Evolutionary conservation across 1,139 yeast genomes (phyloP).

Genomic region (Suhomyces coccinellae): DNA sequence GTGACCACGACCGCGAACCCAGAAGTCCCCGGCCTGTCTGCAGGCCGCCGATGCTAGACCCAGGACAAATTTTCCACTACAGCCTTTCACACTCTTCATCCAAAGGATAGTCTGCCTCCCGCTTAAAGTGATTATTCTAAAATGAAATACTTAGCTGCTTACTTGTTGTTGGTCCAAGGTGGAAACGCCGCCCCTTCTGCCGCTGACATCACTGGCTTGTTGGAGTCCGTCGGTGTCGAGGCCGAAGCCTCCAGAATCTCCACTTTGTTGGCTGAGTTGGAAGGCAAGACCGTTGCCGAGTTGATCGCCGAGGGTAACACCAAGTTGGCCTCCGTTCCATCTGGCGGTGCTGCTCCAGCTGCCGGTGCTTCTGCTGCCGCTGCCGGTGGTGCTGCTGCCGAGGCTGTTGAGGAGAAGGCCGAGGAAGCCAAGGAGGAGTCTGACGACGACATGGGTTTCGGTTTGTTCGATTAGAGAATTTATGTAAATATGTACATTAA

Average conservation of each 20-base stretch:
- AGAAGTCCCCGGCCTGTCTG: not conserved
- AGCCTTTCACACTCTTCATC: conserved; percentile 10
- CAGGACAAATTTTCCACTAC: conserved; percentile 9
- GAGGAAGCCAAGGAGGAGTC: conserved; percentile 60
- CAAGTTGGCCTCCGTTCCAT: conserved; percentile 95
- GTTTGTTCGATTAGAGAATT: conserved; percentile 48
- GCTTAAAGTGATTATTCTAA: conserved; percentile 16
- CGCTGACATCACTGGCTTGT: conserved; percentile 83
- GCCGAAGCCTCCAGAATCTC: conserved; percentile 88
- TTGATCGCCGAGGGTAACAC: conserved; percentile 94
- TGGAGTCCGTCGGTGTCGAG: conserved; percentile 94
- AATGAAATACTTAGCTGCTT: conserved; percentile 70
- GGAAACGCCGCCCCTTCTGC: conserved; percentile 83
- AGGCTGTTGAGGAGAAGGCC: conserved; percentile 71
- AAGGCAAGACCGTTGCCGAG: conserved; percentile 91
- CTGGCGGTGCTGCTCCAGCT: conserved; percentile 94
- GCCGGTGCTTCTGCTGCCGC: conserved; percentile 64
- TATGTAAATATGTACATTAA: conserved; percentile 39
- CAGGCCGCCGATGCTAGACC: conserved; percentile 3
- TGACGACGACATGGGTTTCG: conserved; percentile 52
- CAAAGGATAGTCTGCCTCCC: conserved; percentile 60
- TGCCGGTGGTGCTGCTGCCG: conserved; percentile 66
- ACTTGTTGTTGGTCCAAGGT: conserved; percentile 67
- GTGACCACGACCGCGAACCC: conserved; percentile 3
- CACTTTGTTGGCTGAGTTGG: conserved; percentile 83